Percentiles rank a stretch among this genome's conserved stretches.
Conservation (phyloP, 805 yeast genomes). For the Candida odintsovae region DNA sequence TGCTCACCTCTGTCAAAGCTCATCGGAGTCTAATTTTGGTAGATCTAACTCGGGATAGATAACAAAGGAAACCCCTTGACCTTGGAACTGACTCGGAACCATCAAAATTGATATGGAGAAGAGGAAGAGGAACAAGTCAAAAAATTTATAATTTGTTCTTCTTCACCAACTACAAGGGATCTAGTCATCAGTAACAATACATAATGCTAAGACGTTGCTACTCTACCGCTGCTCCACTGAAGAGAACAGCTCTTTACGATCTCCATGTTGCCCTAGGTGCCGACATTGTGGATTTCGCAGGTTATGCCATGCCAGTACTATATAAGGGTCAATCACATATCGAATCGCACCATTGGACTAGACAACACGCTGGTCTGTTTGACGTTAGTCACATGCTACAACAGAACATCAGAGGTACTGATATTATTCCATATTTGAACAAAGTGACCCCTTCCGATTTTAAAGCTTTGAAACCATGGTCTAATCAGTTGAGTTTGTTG, state of each 20-base stretch:
- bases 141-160: not conserved
- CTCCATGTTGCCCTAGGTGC: constrained; percentile 76
- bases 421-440: constrained; percentile 63
- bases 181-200: not conserved
- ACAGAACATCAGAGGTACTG: constrained; percentile 69
- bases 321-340: constrained; percentile 83
- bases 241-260: constrained; percentile 73
- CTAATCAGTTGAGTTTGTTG: constrained; percentile 73
- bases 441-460: constrained; percentile 87
- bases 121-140: not conserved
- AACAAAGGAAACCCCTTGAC: not conserved
- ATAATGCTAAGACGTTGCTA: constrained; percentile 19
- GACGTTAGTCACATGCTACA: constrained; percentile 98
- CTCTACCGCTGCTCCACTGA: constrained; percentile 17
- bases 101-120: not conserved
- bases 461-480: constrained; percentile 44
- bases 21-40: not conserved
- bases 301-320: constrained; percentile 91
- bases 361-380: constrained; percentile 81
- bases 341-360: constrained; percentile 93
- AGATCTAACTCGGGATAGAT: not conserved
- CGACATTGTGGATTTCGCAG: constrained; percentile 93
- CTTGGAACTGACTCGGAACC: not conserved
- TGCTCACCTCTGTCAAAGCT: no score
- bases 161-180: not conserved